Conservation (phyloP, 371 early-diverging fungal genomes). For the Rhizomucor miehei region DNA sequence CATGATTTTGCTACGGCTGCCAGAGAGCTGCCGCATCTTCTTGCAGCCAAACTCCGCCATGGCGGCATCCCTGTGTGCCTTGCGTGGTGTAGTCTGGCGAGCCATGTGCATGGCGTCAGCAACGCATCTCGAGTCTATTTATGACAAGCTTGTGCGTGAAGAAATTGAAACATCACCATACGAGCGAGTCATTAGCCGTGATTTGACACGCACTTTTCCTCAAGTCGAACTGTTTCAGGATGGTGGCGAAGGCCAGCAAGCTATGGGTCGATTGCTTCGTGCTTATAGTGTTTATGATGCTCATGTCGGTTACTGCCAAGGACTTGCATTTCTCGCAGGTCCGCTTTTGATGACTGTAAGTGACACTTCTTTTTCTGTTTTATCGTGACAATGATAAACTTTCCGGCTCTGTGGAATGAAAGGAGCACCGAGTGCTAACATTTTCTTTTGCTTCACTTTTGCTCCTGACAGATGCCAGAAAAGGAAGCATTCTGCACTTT, state of each 20-base stretch:
- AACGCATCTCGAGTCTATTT: constrained; percentile 74
- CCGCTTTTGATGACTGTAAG: constrained; percentile 85
- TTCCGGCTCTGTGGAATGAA: too few species aligned
- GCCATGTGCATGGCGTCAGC: constrained; percentile 80
- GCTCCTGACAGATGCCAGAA: constrained; percentile 79
- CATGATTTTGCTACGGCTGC: constrained; percentile 76
- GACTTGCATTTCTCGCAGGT: constrained; percentile 89
- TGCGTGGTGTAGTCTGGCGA: constrained; percentile 92
- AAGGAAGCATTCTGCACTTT: constrained; percentile 90
- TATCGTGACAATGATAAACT: background rate
- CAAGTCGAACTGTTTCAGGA: constrained; percentile 79
- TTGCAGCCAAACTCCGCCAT: constrained; percentile 69
- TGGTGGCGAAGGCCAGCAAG: constrained; percentile 84
- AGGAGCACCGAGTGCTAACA: too few species aligned
- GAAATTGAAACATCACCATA: constrained; percentile 65
- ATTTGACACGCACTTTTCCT: constrained; percentile 91
- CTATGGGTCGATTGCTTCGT: constrained; percentile 79
- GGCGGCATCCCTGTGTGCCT: constrained; percentile 81
- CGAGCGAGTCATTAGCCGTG: constrained; percentile 86
- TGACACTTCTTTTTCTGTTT: background rate
- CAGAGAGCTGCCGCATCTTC: constrained; percentile 56
- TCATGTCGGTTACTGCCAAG: constrained; percentile 96
- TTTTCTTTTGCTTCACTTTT: too few species aligned
- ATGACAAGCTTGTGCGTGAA: constrained; percentile 71
- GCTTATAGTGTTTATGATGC: constrained; percentile 90